A percentile compares a stretch with the other conserved stretches of the same genome.
These are phyloP conservation scores for Phlyctochytrium bullatum DNA, from an alignment of 192 early-diverging fungal genomes.

Conservation along the genomic window DNA sequence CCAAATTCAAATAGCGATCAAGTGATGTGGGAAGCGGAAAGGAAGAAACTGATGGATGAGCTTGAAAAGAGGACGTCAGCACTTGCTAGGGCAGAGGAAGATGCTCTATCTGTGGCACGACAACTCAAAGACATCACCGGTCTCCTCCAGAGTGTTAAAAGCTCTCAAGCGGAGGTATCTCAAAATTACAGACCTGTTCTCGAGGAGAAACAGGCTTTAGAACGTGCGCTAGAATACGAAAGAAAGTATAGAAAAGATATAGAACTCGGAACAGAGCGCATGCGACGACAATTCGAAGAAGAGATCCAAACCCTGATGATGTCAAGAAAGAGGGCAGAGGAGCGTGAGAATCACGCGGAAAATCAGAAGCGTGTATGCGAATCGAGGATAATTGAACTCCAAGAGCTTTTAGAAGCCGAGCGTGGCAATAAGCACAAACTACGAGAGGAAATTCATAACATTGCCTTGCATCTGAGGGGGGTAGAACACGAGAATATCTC, in stretches of 20 bases:
- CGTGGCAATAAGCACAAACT: background rate
- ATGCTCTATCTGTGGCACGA: background rate
- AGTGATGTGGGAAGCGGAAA: background rate
- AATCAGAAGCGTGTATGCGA: background rate
- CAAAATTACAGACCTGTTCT: background rate
- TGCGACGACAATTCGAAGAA: background rate
- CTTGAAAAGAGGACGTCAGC: background rate
- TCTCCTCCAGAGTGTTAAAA: background rate
- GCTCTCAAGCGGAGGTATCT: background rate
- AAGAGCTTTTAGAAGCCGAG: background rate
- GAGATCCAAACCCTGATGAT: background rate
- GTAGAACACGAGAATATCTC: background rate
- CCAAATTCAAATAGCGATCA: no score
- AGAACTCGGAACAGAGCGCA: background rate
- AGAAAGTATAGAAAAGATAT: background rate
- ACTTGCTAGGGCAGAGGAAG: background rate
- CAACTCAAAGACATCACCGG: background rate
- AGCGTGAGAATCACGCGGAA: background rate
- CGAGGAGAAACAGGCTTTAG: background rate
- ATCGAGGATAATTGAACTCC: background rate
- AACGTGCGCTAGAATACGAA: background rate
- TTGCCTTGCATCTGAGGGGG: background rate
- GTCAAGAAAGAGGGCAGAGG: background rate
- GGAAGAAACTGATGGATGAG: background rate
- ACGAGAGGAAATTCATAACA: background rate